Evolutionary conservation across 1,284 basidiomycete genomes (phyloP), one percentile per base, ranked within the genome.

Genomic region (Apiotrichum sp.): DNA sequence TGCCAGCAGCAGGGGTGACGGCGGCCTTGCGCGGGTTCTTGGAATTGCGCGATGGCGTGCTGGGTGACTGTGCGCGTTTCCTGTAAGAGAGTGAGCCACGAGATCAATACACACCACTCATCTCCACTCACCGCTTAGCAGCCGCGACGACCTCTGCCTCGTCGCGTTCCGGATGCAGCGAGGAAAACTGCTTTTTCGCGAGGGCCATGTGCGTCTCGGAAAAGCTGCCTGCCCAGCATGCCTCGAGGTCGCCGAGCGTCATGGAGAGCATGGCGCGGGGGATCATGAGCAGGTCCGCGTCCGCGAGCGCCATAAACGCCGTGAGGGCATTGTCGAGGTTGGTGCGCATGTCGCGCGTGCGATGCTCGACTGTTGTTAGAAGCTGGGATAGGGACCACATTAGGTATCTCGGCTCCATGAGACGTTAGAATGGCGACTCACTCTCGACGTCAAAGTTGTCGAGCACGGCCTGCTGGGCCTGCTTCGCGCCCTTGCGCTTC

Each of bases 391-490:
- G 22, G 22, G 22, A 22, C 22, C 22, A 22, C 22, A 22, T 22
- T 22, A 22, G 22, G 22, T 22, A 22, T 22, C 22, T 22, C 22
- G 22, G 22, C 22, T 22, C 22, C 22, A 22, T 22, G 22, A 22
- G 22, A 22, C 22, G 22, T 22, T 22, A 22, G 22, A 22, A 22
- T 22, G 22, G 22, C 22, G 4, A 47, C 73, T 42, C 53, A 76
- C 76, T 68, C 61, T 77, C 76, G 1, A 76, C 64, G 58, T 77
- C 76, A 55, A 75, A 74, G 62, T 76, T 76, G 34, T 75, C 73
- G 36, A 77, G 58, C 39, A 75, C 51, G 2, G 64, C 66, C 56
- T 73, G 63, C 56, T 59, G 31, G n/a, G 31, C 44, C 6, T 11
- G 62, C 48, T 70, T 58, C 52, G 69, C 71, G 31, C 39, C 31